A percentile compares a stretch with the other conserved stretches of the same genome.
Conservation (phyloP, 768 basidiomycete genomes). For the Phaeotremella skinneri region DNA sequence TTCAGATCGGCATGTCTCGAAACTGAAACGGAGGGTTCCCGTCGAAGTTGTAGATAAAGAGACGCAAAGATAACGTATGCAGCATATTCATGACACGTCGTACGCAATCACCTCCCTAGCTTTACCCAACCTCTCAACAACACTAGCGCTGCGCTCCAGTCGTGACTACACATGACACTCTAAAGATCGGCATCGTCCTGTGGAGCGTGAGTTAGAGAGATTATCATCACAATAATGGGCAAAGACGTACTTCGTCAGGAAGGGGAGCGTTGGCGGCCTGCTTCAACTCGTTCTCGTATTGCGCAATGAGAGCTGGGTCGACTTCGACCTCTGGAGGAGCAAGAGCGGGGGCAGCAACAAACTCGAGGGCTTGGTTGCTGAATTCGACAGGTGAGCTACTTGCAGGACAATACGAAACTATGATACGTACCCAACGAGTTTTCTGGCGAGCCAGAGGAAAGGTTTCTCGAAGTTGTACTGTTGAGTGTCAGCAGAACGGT, state of each 20-base stretch:
- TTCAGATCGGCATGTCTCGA: constrained; percentile 49
- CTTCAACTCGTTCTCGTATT: constrained; percentile 75
- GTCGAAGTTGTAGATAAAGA: background rate
- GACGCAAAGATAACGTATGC: background rate
- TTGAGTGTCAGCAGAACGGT: background rate
- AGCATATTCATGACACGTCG: constrained; percentile 1
- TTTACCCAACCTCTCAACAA: background rate
- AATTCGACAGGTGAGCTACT: background rate
- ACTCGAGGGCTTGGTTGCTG: constrained; percentile 83
- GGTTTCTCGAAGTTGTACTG: constrained; percentile 98
- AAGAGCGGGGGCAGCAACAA: constrained; percentile 93
- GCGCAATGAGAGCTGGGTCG: constrained; percentile 70
- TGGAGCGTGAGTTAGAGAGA: background rate
- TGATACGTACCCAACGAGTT: constrained; percentile 81
- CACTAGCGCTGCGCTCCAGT: background rate
- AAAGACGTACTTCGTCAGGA: constrained; percentile 73
- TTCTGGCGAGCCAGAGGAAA: constrained; percentile 98
- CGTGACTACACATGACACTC: no score
- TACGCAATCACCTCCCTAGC: background rate
- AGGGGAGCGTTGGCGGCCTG: constrained; percentile 89
- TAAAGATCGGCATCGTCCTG: constrained; percentile 51
- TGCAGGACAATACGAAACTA: background rate
- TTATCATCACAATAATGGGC: background rate
- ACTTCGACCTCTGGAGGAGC: constrained; percentile 89
- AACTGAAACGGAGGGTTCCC: constrained; percentile 27